Evolutionary conservation across 139 green algal species (phyloP).

Genomic region (Coelastrella sp.): DNA sequence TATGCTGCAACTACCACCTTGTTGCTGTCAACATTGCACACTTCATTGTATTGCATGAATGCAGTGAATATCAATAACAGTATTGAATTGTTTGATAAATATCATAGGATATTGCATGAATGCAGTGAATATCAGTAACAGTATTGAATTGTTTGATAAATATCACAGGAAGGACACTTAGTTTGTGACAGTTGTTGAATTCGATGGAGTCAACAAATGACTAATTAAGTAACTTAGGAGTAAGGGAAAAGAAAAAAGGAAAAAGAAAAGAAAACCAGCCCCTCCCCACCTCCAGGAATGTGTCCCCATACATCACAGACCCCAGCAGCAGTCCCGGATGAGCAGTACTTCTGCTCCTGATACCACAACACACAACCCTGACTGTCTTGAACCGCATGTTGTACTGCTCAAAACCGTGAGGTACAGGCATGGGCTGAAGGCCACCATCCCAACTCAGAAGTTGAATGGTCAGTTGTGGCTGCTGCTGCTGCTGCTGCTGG

Average conservation of each 20-base stretch:
- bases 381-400: constrained; percentile 25
- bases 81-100: no score
- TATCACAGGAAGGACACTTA: no score
- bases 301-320: constrained; percentile 26
- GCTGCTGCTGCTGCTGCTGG: constrained; percentile 22
- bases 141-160: no score
- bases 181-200: no score
- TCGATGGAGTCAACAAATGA: no score
- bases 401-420: constrained; percentile 15
- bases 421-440: neutral
- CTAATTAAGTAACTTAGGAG: no score
- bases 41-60: no score
- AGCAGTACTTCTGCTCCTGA: constrained; percentile 4
- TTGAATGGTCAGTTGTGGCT: neutral
- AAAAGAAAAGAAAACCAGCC: neutral
- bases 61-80: no score
- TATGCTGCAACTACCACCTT: no score
- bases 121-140: no score
- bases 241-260: no score
- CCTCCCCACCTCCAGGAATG: constrained; percentile 16
- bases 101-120: no score
- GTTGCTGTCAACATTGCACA: neutral
- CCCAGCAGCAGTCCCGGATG: constrained; percentile 1
- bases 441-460: constrained; percentile 36
- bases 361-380: neutral